Conservation (phyloP, 2,329 filamentous ascomycete species). For the Beauveria rudraprayagi region DNA sequence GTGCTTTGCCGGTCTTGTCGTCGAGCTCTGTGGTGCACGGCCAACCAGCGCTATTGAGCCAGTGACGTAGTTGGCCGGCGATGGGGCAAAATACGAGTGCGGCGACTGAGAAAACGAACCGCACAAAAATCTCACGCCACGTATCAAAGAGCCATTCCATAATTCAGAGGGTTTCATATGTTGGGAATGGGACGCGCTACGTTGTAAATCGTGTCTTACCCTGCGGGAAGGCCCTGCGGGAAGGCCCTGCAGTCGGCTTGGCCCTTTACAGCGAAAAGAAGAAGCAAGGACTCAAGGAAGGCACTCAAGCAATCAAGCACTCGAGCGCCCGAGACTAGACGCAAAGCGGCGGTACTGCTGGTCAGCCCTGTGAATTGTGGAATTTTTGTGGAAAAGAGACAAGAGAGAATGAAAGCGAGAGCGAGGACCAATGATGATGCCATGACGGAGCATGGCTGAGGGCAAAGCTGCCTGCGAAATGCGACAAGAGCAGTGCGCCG, state of each 20-base stretch:
- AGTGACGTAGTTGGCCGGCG: background rate
- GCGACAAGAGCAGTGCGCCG: no score
- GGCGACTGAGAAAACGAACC: background rate
- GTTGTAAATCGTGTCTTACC: background rate
- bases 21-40: background rate
- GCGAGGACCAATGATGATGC: background rate
- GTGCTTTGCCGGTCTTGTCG: background rate
- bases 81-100: background rate
- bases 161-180: no score
- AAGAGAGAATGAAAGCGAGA: background rate
- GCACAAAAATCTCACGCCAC: no score
- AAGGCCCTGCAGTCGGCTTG: conserved; percentile 4
- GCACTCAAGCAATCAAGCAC: no score
- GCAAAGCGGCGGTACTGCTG: background rate
- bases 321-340: background rate
- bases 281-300: no score
- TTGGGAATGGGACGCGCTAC: background rate
- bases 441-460: background rate
- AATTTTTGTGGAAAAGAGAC: no score
- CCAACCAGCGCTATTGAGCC: background rate
- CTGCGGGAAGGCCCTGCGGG: background rate
- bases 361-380: conserved; percentile 4
- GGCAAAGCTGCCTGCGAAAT: background rate
- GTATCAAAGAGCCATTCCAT: no score
- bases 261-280: no score